phyloP scores from a whole-genome alignment of 2,329 filamentous ascomycete genomes.

The Colletotrichum musae region DNA sequence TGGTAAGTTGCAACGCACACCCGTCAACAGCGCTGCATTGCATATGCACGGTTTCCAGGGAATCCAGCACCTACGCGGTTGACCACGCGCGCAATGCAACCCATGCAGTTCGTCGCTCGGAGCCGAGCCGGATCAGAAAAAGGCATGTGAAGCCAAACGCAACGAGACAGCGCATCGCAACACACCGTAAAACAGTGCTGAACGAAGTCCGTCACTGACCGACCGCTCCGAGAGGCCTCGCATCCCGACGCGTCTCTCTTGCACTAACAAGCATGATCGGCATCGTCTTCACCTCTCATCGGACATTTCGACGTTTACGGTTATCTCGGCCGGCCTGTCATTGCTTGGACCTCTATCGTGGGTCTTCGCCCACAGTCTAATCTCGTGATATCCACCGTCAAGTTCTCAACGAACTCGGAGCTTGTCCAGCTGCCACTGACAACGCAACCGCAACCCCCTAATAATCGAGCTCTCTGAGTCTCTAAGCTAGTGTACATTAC shows the following conservation, averaged over 20 bases:
- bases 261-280: slow-evolving; percentile 26
- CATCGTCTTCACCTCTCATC: slow-evolving; percentile 16
- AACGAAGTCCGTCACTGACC: neutral
- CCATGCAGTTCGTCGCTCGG: slow-evolving; percentile 17
- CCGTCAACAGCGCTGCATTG: slow-evolving; percentile 6
- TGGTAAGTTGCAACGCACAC: neutral
- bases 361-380: slow-evolving; percentile 22
- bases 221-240: slow-evolving; percentile 1
- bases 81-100: slow-evolving; percentile 22
- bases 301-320: slow-evolving; percentile 33
- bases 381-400: slow-evolving; percentile 28
- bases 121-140: slow-evolving; percentile 28
- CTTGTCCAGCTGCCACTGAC: neutral
- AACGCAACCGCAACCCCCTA: neutral
- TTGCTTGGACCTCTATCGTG: slow-evolving; percentile 19
- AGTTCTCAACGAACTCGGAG: slow-evolving; percentile 14
- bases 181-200: too few species aligned
- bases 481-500: too few species aligned
- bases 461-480: too few species aligned
- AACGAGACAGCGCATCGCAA: too few species aligned
- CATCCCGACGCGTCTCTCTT: slow-evolving; percentile 5
- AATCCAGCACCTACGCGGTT: slow-evolving; percentile 4
- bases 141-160: neutral
- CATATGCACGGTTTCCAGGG: slow-evolving; percentile 29
- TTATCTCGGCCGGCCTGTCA: slow-evolving; percentile 18